A percentile compares a stretch with the other conserved stretches of the same genome.
Evolutionary conservation across 2,329 filamentous ascomycete genomes (phyloP).

Genomic region (Fusarium floridanum): DNA sequence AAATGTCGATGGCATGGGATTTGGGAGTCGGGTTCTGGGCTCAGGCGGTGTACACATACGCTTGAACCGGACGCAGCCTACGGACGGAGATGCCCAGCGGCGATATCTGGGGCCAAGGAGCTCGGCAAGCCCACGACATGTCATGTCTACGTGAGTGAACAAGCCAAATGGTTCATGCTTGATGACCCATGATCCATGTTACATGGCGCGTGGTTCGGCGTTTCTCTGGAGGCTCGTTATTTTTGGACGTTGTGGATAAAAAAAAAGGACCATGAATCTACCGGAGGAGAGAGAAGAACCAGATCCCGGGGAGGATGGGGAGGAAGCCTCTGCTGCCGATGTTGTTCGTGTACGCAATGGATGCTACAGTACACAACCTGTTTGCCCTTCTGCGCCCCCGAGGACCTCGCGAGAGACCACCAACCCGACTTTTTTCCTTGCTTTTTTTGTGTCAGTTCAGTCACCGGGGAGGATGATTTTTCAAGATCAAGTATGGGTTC

Average conservation of each 20-base stretch:
- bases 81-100: slow-evolving; percentile 35
- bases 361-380: neutral
- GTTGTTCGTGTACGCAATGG: slow-evolving; percentile 30
- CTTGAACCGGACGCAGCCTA: slow-evolving; percentile 41
- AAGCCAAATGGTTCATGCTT: slow-evolving; percentile 40
- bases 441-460: slow-evolving; percentile 35
- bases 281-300: slow-evolving; percentile 44
- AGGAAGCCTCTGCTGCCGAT: slow-evolving; percentile 32
- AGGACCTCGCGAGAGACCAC: slow-evolving; percentile 45
- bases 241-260: slow-evolving; percentile 46
- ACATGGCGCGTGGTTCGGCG: slow-evolving; percentile 42
- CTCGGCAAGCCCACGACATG: slow-evolving; percentile 30
- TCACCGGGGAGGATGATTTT: slow-evolving; percentile 43
- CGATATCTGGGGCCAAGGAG: slow-evolving; percentile 27
- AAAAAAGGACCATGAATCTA: slow-evolving; percentile 40
- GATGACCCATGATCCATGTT: slow-evolving; percentile 43
- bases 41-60: slow-evolving; percentile 38
- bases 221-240: slow-evolving; percentile 42
- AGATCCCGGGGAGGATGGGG: slow-evolving; percentile 4
- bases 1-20: slow-evolving; percentile 53
- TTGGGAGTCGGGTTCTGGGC: slow-evolving; percentile 55
- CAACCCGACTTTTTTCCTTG: slow-evolving; percentile 37
- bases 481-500: slow-evolving; percentile 46
- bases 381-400: slow-evolving; percentile 21
- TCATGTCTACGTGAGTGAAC: slow-evolving; percentile 35